Evolutionary conservation across 2,329 filamentous ascomycete genomes (phyloP), one percentile per base, ranked within the genome.

Genomic region (Conoideocrella luteorostrata): DNA sequence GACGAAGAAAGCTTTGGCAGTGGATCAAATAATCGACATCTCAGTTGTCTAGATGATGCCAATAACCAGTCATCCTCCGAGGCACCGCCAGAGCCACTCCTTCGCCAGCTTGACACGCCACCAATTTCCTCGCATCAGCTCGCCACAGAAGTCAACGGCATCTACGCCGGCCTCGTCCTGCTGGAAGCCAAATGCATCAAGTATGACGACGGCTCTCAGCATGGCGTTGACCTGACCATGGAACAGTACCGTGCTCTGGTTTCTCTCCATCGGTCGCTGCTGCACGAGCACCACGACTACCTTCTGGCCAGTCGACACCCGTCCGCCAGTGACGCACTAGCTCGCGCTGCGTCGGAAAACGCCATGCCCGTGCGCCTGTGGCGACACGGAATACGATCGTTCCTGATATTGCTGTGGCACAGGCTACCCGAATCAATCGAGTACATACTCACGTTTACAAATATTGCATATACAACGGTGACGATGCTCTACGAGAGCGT

Each of bases 291-390:
- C 45, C 84, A 90, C 46, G 87, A 91, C 48, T 91, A 91, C 55
- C 90, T 96, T 46, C 68, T 95, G 1, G 90, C 90, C 0, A 86
- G 80, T 0, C 89, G 96, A 52, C 89, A 97, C 56, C 90, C 88
- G 0, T 84, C 82, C 0, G 87, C 88, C 0, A 86, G 75, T 20
- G 72, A 73, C 0, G 78, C 82, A 0, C 60, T 97, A 0, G 74
- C 77, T 3, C 70, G 78, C 0, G 63, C 96, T 0, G 84, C 89
- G 0, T 75, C 76, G 0, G 91, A 93, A 48, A 95, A 95, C 53
- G 81, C 82, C 0, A 96, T 97, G 88, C 90, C 91, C 0, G 88
- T 87, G 0, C 72, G 91, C 0, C 93, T 97, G 86, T 97, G 93
- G 93, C 75, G 88, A 0, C 87, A 95, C 53, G 91, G 87, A 0